phyloP scores from a whole-genome alignment of 345 rosid species.

The Ailanthus altissimus region DNA sequence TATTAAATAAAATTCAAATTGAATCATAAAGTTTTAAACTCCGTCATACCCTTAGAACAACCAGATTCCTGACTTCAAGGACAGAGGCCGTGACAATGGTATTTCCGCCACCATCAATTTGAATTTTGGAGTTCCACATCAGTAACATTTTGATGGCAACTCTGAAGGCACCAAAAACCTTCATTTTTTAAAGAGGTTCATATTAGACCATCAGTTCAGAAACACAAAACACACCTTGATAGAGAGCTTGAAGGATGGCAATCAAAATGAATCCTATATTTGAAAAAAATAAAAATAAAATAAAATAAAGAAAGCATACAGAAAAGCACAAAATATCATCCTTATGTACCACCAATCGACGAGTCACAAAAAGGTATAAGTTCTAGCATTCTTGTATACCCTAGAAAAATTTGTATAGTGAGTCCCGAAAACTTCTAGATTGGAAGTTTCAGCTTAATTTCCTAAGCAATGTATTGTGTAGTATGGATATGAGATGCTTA shows the following conservation, averaged over 20 bases:
- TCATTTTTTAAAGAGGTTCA: slow-evolving; percentile 33
- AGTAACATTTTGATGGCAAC: slow-evolving; percentile 90
- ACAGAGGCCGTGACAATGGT: slow-evolving; percentile 81
- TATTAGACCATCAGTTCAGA: slow-evolving; percentile 13
- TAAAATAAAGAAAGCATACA: background rate
- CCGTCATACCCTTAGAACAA: slow-evolving; percentile 80
- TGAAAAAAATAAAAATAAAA: background rate
- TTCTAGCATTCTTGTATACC: background rate
- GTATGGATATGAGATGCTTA: background rate
- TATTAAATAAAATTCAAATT: slow-evolving; percentile 1
- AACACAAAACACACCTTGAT: background rate
- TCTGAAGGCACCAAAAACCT: slow-evolving; percentile 97
- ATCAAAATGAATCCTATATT: background rate
- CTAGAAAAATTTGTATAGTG: background rate
- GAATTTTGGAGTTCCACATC: slow-evolving; percentile 93
- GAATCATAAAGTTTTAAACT: slow-evolving; percentile 13
- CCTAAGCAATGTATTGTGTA: background rate
- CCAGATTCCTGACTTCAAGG: slow-evolving; percentile 95
- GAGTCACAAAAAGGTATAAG: background rate
- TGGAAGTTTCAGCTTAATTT: background rate
- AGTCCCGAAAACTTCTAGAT: background rate
- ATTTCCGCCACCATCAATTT: slow-evolving; percentile 93
- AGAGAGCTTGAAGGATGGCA: slow-evolving; percentile 14
- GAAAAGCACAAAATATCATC: background rate
- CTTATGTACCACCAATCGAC: background rate